Base-by-base conservation (phyloP, 805 yeast genomes). In the Brettanomyces naardenensis region DNA sequence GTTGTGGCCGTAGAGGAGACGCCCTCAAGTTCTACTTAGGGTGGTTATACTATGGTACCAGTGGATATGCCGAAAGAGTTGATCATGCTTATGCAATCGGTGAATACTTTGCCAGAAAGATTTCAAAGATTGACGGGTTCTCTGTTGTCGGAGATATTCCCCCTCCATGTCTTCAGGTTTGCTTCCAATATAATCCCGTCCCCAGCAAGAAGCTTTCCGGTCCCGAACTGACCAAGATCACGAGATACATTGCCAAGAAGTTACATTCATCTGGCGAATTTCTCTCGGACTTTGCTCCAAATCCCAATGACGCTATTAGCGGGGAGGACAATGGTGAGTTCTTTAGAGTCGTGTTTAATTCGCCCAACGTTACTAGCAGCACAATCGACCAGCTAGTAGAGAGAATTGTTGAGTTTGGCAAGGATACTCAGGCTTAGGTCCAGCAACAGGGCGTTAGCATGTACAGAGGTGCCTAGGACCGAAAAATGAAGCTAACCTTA, bases 1-100 rank as follows among this genome's bases (percentile, higher is more conserved):
- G 94, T 6, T 85, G 95, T 55, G 95, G 95, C 11, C 73, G 95
- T 47, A 69, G 95, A 38, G 77, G 92, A 0, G 95, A 86, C 56
- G 73, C 90, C 3, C 62, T 85, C 56, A 85, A 85, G 59, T 66
- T 86, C 50, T 85, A 80, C 55, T 56, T 86, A 53, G 77, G 83
- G 1, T 85, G 95, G 95, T 64, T 79, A 41, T 86, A 80, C 65
- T 86, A 79, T 49, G 95, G 95, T 3, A 58, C 63, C 3, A 48
- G 57, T 27, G 95, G 95, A 1, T 81, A 78, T 48, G 75, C 62
- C 23, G 53, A 64, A 33, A 64, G 95, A 30, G 70, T 86, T 4
- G 82, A 85, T 49, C 89, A 83, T 52, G 90, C 94, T 0, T 80
- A 65, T 51, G 68, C 62, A 15, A 68, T 82, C 35, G 78, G 81